These are phyloP conservation scores for Bimuria novae-zelandiae DNA, from an alignment of 2,329 filamentous ascomycete genomes.

Conservation along the genomic window DNA sequence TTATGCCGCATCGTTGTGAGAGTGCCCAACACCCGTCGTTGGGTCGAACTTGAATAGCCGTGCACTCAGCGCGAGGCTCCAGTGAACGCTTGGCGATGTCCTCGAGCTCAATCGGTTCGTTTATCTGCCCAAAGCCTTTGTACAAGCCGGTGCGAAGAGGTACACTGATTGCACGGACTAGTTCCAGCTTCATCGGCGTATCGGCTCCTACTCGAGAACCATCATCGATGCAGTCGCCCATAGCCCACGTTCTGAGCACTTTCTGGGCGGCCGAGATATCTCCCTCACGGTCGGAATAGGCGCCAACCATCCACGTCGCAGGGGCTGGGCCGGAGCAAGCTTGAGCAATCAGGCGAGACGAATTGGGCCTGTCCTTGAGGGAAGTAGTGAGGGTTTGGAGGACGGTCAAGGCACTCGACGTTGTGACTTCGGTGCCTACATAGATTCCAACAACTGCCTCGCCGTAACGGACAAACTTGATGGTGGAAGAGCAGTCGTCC, in stretches of 20 bases:
- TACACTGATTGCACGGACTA: not conserved
- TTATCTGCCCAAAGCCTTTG: not conserved
- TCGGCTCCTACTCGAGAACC: conserved; percentile 8
- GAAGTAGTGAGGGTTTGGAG: too few species aligned
- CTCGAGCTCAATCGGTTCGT: not conserved
- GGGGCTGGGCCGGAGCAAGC: too few species aligned
- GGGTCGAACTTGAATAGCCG: not conserved
- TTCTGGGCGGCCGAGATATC: not conserved
- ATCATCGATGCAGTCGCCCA: not conserved
- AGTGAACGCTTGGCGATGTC: not conserved
- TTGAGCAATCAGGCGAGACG: too few species aligned
- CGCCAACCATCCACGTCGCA: not conserved
- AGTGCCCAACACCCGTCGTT: not conserved
- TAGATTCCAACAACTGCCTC: too few species aligned
- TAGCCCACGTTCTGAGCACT: not conserved
- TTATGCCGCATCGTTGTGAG: not conserved
- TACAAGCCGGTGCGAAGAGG: not conserved
- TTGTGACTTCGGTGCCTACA: too few species aligned
- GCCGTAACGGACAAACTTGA: too few species aligned
- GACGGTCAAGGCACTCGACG: too few species aligned
- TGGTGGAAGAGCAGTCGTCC: too few species aligned
- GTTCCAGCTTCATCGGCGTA: not conserved
- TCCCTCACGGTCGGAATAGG: not conserved
- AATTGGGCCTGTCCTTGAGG: too few species aligned
- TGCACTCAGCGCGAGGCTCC: not conserved